Conservation (phyloP, 768 basidiomycete genomes). For the Sutorius australiensis region DNA sequence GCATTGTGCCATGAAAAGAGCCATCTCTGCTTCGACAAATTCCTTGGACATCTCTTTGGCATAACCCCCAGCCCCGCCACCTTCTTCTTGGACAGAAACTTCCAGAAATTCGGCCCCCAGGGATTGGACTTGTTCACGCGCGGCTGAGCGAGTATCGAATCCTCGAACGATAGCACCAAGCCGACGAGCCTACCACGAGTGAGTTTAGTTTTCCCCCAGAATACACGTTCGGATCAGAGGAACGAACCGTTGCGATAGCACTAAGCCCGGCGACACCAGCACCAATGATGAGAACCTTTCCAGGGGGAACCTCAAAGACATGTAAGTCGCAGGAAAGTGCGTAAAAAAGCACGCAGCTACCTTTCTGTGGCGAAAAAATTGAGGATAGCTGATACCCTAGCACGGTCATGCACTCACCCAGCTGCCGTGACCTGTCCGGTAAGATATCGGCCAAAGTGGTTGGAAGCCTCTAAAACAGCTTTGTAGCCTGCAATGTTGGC, state of each 20-base stretch:
- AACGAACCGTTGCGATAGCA: constrained; percentile 75
- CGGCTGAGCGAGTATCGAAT: constrained; percentile 82
- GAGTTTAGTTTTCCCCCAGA: neutral
- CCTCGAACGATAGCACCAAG: constrained; percentile 87
- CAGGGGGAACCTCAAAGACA: constrained; percentile 65
- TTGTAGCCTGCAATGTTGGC: constrained; percentile 94
- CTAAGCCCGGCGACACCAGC: constrained; percentile 87
- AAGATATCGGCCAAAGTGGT: constrained; percentile 84
- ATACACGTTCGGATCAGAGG: neutral
- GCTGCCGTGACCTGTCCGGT: constrained; percentile 91
- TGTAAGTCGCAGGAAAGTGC: constrained; percentile 16
- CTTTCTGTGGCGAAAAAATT: constrained; percentile 35
- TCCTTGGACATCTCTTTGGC: constrained; percentile 90
- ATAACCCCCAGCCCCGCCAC: constrained; percentile 79
- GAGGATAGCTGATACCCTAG: constrained; percentile 7
- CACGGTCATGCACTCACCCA: constrained; percentile 50
- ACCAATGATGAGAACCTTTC: constrained; percentile 84
- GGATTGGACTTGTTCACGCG: constrained; percentile 86
- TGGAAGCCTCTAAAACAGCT: constrained; percentile 86
- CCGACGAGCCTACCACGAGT: constrained; percentile 57
- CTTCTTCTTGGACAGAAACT: constrained; percentile 75
- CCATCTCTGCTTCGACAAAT: constrained; percentile 86
- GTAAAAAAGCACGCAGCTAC: constrained; percentile 22
- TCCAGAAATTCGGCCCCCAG: constrained; percentile 90
- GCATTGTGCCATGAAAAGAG: constrained; percentile 81